Conservation (phyloP, 176 grass and related monocot genomes). For the Triticum monococcum region DNA sequence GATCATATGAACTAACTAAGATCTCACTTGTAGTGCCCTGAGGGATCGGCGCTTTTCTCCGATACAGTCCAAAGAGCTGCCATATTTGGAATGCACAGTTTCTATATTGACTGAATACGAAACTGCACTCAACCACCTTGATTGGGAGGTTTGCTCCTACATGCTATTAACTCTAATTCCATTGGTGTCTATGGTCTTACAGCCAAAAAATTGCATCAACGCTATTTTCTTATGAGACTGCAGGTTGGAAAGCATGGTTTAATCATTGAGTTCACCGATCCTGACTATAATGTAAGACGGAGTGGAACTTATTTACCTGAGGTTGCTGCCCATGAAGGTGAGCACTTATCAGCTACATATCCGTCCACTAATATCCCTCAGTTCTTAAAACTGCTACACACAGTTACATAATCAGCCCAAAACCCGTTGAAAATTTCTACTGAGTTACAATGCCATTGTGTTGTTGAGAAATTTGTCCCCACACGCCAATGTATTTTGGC, state of each 20-base stretch:
- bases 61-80: constrained; percentile 84
- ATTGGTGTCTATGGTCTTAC: constrained; percentile 3
- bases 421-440: background rate
- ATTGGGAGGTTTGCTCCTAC: constrained; percentile 79
- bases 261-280: constrained; percentile 96
- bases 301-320: constrained; percentile 98
- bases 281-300: constrained; percentile 64
- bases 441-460: background rate
- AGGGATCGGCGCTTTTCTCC: constrained; percentile 89
- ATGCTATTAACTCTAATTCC: background rate
- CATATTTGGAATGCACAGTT: constrained; percentile 90
- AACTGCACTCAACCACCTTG: constrained; percentile 71
- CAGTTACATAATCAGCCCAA: background rate
- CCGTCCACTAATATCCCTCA: background rate
- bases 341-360: background rate
- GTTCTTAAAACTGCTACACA: background rate
- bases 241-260: constrained; percentile 97
- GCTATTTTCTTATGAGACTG: background rate
- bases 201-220: constrained; percentile 10
- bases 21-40: constrained; percentile 63
- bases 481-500: background rate
- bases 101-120: constrained; percentile 90
- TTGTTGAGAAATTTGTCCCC: constrained; percentile 10
- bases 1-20: background rate
- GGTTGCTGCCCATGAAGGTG: constrained; percentile 95